These are phyloP conservation scores for Westerdykella sp. DNA, from an alignment of 2,329 filamentous ascomycete genomes.

Conservation along the genomic window DNA sequence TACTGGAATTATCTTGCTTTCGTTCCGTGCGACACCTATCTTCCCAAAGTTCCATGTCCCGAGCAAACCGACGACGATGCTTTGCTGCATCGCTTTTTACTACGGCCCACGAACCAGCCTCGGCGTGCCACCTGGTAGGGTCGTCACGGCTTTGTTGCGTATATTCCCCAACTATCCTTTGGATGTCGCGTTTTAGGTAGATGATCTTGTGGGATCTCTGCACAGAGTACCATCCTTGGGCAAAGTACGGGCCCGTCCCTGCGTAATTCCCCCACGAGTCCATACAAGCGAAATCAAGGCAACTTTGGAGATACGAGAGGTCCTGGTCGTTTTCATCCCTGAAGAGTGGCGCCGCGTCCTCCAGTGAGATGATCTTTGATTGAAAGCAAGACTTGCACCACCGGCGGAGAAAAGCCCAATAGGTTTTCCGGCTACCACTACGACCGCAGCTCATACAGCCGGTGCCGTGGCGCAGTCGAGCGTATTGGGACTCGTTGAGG, in stretches of 20 bases:
- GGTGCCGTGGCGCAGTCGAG: slow-evolving; percentile 34
- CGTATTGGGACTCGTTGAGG: slow-evolving; percentile 37
- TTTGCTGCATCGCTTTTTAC: slow-evolving; percentile 22
- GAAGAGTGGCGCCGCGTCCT: slow-evolving; percentile 23
- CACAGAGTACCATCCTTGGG: no score
- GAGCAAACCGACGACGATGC: slow-evolving; percentile 29
- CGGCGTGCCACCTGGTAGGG: slow-evolving; percentile 13
- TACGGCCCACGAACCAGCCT: slow-evolving; percentile 17
- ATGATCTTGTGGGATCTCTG: slow-evolving; percentile 17
- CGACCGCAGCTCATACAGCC: slow-evolving; percentile 37
- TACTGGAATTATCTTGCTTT: slow-evolving; percentile 24
- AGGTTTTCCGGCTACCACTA: slow-evolving; percentile 36
- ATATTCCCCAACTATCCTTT: slow-evolving; percentile 23
- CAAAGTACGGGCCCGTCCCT: slow-evolving; percentile 18
- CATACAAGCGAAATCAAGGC: slow-evolving; percentile 29
- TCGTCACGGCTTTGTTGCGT: slow-evolving; percentile 12
- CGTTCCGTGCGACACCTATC: slow-evolving; percentile 25
- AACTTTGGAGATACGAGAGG: slow-evolving; percentile 22
- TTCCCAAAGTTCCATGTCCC: slow-evolving; percentile 36
- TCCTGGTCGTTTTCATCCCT: slow-evolving; percentile 24
- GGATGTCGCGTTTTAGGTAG: slow-evolving; percentile 26
- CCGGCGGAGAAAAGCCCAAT: slow-evolving; percentile 40
- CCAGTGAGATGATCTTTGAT: slow-evolving; percentile 27
- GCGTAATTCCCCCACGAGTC: slow-evolving; percentile 38
- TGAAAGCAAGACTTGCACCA: slow-evolving; percentile 38